Conservation (phyloP, 2,329 filamentous ascomycete species). For the Biscogniauxia marginata region DNA sequence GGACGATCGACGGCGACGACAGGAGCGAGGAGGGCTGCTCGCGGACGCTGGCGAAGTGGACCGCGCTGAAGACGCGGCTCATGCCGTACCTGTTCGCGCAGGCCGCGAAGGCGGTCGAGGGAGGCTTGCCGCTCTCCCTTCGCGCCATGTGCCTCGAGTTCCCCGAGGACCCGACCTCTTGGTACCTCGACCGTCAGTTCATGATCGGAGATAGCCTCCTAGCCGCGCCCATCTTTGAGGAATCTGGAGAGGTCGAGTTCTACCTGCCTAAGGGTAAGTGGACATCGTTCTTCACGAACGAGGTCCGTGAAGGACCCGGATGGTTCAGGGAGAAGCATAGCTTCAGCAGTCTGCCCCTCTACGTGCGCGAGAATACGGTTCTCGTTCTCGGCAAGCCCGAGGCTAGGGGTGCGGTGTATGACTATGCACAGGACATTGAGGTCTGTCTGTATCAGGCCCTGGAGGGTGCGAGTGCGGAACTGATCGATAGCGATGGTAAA, state of each 20-base stretch:
- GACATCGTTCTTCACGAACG: constrained; percentile 49
- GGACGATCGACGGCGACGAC: constrained; percentile 68
- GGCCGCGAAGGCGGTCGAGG: constrained; percentile 39
- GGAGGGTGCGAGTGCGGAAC: constrained; percentile 39
- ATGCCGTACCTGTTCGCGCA: constrained; percentile 54
- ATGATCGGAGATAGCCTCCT: constrained; percentile 68
- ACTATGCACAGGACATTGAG: constrained; percentile 47
- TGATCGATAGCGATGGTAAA: constrained; percentile 45
- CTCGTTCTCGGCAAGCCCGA: constrained; percentile 44
- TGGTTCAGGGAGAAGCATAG: constrained; percentile 62
- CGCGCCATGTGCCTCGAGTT: constrained; percentile 69
- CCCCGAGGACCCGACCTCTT: constrained; percentile 66
- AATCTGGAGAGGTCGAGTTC: constrained; percentile 63
- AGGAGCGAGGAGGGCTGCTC: constrained; percentile 53
- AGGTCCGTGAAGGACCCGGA: constrained; percentile 47
- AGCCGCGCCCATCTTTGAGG: constrained; percentile 66
- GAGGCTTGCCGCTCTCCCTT: constrained; percentile 61
- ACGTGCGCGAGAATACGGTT: constrained; percentile 54
- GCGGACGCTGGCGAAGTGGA: constrained; percentile 47
- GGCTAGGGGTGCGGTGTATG: constrained; percentile 43
- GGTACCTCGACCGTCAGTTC: constrained; percentile 68
- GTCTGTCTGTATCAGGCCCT: constrained; percentile 44
- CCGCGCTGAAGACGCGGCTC: constrained; percentile 48
- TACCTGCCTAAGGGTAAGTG: constrained; percentile 55
- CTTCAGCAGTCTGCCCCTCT: constrained; percentile 58